Evolutionary conservation across 257 asterid species (phyloP).

Genomic region (Solanum phureja): DNA sequence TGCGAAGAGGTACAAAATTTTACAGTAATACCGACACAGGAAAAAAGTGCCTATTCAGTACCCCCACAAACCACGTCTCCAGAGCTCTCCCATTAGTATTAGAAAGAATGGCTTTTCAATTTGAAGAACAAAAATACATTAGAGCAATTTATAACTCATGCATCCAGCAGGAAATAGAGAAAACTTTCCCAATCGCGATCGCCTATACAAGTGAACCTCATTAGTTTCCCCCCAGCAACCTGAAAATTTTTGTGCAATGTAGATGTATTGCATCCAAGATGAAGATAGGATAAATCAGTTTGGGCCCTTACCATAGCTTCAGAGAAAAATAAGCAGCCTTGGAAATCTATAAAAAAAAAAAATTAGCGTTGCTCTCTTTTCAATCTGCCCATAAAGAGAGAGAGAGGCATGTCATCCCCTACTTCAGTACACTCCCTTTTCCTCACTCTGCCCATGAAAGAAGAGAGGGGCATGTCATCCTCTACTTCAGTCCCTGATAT

Average conservation of each 20-base stretch:
- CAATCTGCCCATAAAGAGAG: conserved; percentile 17
- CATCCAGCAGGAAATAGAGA: background rate
- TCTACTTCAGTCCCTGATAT: conserved; percentile 4
- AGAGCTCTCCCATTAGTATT: background rate
- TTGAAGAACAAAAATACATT: background rate
- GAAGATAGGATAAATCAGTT: background rate
- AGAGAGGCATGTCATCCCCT: conserved; percentile 38
- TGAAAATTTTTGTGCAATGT: background rate
- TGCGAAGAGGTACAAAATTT: background rate
- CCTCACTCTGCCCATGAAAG: conserved; percentile 19
- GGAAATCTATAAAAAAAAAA: background rate
- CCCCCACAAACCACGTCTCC: background rate
- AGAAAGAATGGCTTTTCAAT: background rate
- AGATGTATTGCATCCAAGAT: background rate
- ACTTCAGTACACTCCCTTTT: conserved; percentile 8
- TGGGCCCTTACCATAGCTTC: background rate
- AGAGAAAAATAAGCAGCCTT: background rate
- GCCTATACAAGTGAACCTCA: background rate
- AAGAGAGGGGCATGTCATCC: conserved; percentile 41
- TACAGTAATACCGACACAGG: background rate
- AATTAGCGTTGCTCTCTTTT: background rate
- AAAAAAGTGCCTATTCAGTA: background rate
- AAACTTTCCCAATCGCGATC: background rate
- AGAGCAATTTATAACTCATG: background rate
- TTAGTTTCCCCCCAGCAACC: background rate